A percentile compares a stretch with the other conserved stretches of the same genome.
phyloP scores from a whole-genome alignment of 495 filamentous ascomycete species.

The Penicillium fimorum region DNA sequence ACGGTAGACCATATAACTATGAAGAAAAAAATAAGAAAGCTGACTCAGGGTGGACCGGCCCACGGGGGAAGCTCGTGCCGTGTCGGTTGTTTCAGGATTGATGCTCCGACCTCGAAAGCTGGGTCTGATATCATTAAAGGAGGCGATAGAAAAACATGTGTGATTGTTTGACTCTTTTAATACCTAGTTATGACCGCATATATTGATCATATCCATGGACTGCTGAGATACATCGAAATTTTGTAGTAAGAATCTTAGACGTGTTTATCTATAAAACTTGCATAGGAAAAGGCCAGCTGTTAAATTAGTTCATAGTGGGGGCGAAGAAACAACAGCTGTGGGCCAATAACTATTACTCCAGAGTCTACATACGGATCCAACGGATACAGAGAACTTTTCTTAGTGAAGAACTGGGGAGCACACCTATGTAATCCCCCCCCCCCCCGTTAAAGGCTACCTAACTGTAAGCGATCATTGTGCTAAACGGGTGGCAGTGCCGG shows the following conservation, averaged over 20 bases:
- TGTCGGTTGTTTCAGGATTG: conserved; percentile 29
- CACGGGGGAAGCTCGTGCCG: conserved; percentile 23
- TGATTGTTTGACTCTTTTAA: too few species aligned
- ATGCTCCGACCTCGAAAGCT: conserved; percentile 20
- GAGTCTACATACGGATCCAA: conserved; percentile 3
- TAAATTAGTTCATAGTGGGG: conserved; percentile 1
- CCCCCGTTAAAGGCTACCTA: not conserved
- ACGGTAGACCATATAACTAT: not conserved
- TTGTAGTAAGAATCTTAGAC: not conserved
- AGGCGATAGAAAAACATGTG: not conserved
- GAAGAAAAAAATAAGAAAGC: not conserved
- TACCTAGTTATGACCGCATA: too few species aligned
- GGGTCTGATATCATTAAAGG: conserved; percentile 8
- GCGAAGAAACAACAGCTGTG: not conserved
- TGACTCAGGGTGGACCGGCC: conserved; percentile 22
- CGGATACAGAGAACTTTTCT: not conserved
- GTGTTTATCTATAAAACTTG: not conserved
- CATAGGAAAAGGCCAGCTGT: conserved; percentile 1
- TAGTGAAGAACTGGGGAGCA: conserved; percentile 4
- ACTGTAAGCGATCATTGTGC: conserved; percentile 1
- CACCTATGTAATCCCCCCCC: not conserved
- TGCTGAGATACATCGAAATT: not conserved
- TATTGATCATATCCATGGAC: too few species aligned
- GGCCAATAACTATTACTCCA: conserved; percentile 7
- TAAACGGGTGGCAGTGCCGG: conserved; percentile 8